Evolutionary conservation across 1,139 yeast species (phyloP), one percentile per base, ranked within the genome.

Genomic region (Debaryomyces subglobosus): DNA sequence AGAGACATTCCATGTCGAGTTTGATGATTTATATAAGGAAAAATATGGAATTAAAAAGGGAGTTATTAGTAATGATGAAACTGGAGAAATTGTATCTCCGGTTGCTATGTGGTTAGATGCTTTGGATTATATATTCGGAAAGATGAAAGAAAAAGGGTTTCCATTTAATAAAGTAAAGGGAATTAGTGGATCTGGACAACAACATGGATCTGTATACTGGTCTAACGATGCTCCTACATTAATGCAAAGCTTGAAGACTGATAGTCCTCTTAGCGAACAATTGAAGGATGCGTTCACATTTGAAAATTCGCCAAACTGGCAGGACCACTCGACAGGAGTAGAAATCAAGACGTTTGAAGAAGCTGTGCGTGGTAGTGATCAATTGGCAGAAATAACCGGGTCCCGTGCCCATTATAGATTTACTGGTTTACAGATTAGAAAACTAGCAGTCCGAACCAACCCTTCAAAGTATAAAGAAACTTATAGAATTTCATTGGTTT

Each of bases 41-140:
- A 66, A 68, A 43, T 89, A 86, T 63, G 74, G 78, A 5, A 81
- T 91, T 18, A 62, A 64, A 2, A 88, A 89, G 58, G 97, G 97
- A 20, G 97, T 90, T 5, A 71, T 78, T 42, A 62, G 77, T 21
- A 70, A 79, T 48, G 79, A 74, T 0, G 71, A 66, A 35, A 71
- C 78, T 1, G 85, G 85, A 9, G 84, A 81, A 49, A 79, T 86
- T 35, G 72, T 76, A 41, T 86, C 96, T n/a, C 96, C 97, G 0
- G 96, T 91, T 5, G 79, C 76, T 25, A 85, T 90, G 91, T 91
- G 96, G 96, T 72, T 91, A 38, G 96, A 88, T 54, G 90, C 97
- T 0, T 61, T 91, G 33, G 95, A 91, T 61, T 62, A 79, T 50
- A 69, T 89, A 2, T 77, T 91, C 50, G 64, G 59, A n/a, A 63